Base-by-base conservation (phyloP, 371 early-diverging fungal species). In the Fennellomyces sp. region DNA sequence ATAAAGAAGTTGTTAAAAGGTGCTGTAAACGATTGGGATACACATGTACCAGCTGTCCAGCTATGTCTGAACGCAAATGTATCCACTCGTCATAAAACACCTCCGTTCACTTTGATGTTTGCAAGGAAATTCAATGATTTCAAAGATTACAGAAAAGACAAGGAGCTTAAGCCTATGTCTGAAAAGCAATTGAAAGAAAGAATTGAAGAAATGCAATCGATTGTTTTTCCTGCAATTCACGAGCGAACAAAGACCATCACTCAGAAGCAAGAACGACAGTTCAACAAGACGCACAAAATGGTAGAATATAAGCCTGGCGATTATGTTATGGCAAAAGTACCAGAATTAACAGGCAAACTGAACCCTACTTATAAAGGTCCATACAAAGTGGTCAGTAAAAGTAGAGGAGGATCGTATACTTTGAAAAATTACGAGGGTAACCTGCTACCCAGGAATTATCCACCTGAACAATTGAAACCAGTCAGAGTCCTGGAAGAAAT, bases 71-170 rank as follows among this genome's bases (percentile, higher is more conserved):
- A 66, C 28, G 23, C 47, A 12, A 45, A 60, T 2, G n/a, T 60
- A 2, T 50, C 60, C 1, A 38, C 39, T 3, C n/a, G 55, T 10
- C 25, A 38, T 30, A 47, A 28, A 17, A 33, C 62, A 0, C 33
- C 55, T 31, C 55, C 58, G 2, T 61, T 56, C 35, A 33, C 51
- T 0, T 36, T 63, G 13, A 66, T 68, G 58, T 68, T 68, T 45
- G 60, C 66, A 19, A 5, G 71, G 1, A 39, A 35, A 33, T 21
- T 58, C 35, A 67, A 69, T 42, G 52, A 30, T 10, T 60, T 48
- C 25, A 27, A 26, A 2, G 3, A 28, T 11, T 48, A 48, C 15
- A 28, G 15, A 26, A 21, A 48, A 0, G 2, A 48, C 13, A 28
- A 7, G 10, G 15, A 1, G 6, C 5, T 11, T 21, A 6, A 23